Conservation (phyloP, 1,139 yeast species). For the Yamadazyma friedrichii region DNA sequence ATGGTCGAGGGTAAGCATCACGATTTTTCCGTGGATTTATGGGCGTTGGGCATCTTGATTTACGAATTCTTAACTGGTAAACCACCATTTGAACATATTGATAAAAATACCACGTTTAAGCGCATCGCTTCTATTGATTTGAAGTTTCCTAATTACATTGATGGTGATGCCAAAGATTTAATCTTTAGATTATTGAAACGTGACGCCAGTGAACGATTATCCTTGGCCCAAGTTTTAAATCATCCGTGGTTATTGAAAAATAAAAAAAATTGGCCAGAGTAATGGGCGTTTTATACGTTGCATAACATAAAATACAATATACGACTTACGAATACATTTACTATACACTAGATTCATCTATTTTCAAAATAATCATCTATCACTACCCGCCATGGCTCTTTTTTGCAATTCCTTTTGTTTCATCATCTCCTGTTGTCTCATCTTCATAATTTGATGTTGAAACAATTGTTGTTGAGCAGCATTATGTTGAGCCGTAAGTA, state of each 20-base stretch:
- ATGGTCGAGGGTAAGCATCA: constrained; percentile 85
- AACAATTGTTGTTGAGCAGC: constrained; percentile 46
- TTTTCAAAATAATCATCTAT: too few species aligned
- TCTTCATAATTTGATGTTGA: constrained; percentile 48
- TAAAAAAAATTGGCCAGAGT: constrained; percentile 42
- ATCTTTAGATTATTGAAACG: constrained; percentile 60
- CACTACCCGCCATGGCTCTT: constrained; percentile 8
- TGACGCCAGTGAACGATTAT: constrained; percentile 65
- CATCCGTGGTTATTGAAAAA: constrained; percentile 86
- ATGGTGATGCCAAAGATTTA: constrained; percentile 75
- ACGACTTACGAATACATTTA: constrained; percentile 8
- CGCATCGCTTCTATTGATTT: constrained; percentile 78
- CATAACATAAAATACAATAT: background rate
- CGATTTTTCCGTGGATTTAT: constrained; percentile 76
- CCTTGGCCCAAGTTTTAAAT: constrained; percentile 55
- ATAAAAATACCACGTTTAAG: constrained; percentile 71
- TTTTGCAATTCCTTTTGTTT: constrained; percentile 29
- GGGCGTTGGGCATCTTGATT: constrained; percentile 89
- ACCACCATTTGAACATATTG: constrained; percentile 89
- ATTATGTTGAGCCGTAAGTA: constrained; percentile 45
- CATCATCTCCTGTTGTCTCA: constrained; percentile 41
- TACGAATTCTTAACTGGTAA: constrained; percentile 86
- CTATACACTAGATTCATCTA: constrained; percentile 4
- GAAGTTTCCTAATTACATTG: constrained; percentile 66
- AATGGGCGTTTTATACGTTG: too few species aligned